These are phyloP conservation scores for Penicillium polonicum DNA, from an alignment of 2,329 filamentous ascomycete species.

Conservation along the genomic window DNA sequence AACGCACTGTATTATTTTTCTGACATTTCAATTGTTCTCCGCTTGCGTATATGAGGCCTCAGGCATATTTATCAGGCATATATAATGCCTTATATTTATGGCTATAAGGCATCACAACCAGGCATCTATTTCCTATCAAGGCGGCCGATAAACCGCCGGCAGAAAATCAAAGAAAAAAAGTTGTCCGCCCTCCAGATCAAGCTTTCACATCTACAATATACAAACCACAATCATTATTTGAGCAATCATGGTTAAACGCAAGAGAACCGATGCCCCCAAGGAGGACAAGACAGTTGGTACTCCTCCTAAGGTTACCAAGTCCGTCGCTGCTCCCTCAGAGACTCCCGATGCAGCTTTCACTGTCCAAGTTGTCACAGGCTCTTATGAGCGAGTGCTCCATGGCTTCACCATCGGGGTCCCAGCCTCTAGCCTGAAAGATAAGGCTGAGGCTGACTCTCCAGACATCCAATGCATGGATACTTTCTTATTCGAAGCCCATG, in stretches of 20 bases:
- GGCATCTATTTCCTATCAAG: constrained; percentile 13
- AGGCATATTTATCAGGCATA: constrained; percentile 13
- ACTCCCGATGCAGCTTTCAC: constrained; percentile 48
- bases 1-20: constrained; percentile 15
- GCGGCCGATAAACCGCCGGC: constrained; percentile 23
- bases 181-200: constrained; percentile 8
- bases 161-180: constrained; percentile 25
- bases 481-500: constrained; percentile 93
- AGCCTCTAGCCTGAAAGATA: constrained; percentile 25
- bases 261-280: constrained; percentile 40
- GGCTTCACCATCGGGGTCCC: constrained; percentile 77
- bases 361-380: constrained; percentile 89
- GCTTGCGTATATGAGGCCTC: constrained; percentile 12
- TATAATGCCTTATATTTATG: neutral
- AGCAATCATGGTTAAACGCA: constrained; percentile 45
- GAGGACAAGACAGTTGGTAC: constrained; percentile 24
- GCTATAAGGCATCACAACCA: constrained; percentile 9
- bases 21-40: constrained; percentile 11
- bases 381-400: constrained; percentile 90
- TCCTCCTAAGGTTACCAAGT: constrained; percentile 38
- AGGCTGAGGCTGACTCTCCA: constrained; percentile 26
- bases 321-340: constrained; percentile 26
- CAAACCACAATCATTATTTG: neutral
- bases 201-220: constrained; percentile 2
- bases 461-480: constrained; percentile 77